Base-by-base conservation (phyloP, 1,284 basidiomycete genomes). In the Prillingera fragicola region DNA sequence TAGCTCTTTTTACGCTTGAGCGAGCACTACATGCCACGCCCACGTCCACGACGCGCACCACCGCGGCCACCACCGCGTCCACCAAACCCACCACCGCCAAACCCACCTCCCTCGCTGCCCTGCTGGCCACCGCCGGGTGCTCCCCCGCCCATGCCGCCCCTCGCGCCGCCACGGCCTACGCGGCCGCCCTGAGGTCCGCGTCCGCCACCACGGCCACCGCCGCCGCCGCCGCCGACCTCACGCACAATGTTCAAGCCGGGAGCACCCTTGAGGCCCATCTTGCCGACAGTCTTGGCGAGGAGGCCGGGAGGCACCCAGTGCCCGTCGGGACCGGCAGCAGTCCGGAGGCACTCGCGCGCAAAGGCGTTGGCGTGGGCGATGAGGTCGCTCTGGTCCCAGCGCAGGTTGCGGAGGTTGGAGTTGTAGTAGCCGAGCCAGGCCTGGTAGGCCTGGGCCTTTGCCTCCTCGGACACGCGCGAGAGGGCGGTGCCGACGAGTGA, bases 401-500 rank as follows among this genome's bases (percentile, higher is more conserved):
- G 57, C 39, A 79, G 50, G 26, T 62, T 54, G 51, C 71, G 74
- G 18, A 73, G 46, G 38, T 64, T 70, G 1, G 70, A 59, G 33
- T 78, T 78, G 64, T 83, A 82, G 62, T 80, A 83, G 8, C 82
- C 82, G 34, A 84, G 74, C 77, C 65, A 69, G 12, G 73, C 73
- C 48, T 70, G 64, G 59, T 83, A 84, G 0, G 79, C 76, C 55
- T 78, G 74, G 0, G 66, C 69, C 56, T 80, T 80, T 7, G 62
- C 52, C 26, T 73, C 68, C 12, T 56, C 55, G 19, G 68, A 61
- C 12, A 73, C 57, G 1, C 43, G 23, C 10, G 54, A 33, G 45
- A 66, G 48, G 17, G 67, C 71, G 3, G 34, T 39, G n/a, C 41
- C 43, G 6, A 79, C 65, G 3, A 52, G 37, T 1, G 17, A 18